phyloP scores from a whole-genome alignment of 2,329 filamentous ascomycete species.

The Huntiella omanensis region DNA sequence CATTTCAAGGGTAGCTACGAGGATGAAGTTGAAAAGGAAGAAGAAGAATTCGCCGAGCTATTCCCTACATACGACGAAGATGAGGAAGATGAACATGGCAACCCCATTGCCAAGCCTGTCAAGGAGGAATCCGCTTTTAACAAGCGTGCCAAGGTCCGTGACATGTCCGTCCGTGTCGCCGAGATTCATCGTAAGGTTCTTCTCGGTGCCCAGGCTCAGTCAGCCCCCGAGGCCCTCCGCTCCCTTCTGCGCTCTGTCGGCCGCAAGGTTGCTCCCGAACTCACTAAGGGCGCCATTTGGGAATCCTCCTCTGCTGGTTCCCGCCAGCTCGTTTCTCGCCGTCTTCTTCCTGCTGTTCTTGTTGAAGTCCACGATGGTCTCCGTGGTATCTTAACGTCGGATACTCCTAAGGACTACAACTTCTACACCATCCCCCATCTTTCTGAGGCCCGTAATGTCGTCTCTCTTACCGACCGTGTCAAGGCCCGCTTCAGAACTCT shows the following conservation, averaged over 20 bases:
- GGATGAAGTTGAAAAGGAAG: slow-evolving; percentile 55
- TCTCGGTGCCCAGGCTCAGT: slow-evolving; percentile 15
- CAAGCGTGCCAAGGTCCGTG: slow-evolving; percentile 26
- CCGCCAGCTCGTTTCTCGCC: slow-evolving; percentile 22
- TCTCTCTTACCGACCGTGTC: slow-evolving; percentile 48
- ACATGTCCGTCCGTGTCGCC: slow-evolving; percentile 41
- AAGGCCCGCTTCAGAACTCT: slow-evolving; percentile 56
- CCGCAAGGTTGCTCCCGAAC: slow-evolving; percentile 19
- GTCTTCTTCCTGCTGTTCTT: slow-evolving; percentile 46
- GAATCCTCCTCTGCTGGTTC: slow-evolving; percentile 11
- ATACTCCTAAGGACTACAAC: slow-evolving; percentile 43
- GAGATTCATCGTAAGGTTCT: slow-evolving; percentile 39
- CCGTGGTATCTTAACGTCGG: slow-evolving; percentile 20
- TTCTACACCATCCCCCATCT: slow-evolving; percentile 78
- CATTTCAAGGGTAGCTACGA: slow-evolving; percentile 62
- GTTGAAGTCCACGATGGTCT: slow-evolving; percentile 45
- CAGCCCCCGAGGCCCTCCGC: slow-evolving; percentile 24
- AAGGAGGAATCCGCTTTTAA: slow-evolving; percentile 12
- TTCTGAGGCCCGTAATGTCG: slow-evolving; percentile 53
- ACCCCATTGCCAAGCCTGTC: slow-evolving; percentile 2
- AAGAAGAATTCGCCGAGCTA: slow-evolving; percentile 57
- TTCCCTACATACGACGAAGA: slow-evolving; percentile 61
- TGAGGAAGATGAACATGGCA: slow-evolving; percentile 11
- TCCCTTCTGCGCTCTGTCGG: slow-evolving; percentile 26
- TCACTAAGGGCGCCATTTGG: slow-evolving; percentile 13